A percentile compares a stretch with the other conserved stretches of the same genome.
phyloP scores from a whole-genome alignment of 345 rosid species.

The Populus tremula region DNA sequence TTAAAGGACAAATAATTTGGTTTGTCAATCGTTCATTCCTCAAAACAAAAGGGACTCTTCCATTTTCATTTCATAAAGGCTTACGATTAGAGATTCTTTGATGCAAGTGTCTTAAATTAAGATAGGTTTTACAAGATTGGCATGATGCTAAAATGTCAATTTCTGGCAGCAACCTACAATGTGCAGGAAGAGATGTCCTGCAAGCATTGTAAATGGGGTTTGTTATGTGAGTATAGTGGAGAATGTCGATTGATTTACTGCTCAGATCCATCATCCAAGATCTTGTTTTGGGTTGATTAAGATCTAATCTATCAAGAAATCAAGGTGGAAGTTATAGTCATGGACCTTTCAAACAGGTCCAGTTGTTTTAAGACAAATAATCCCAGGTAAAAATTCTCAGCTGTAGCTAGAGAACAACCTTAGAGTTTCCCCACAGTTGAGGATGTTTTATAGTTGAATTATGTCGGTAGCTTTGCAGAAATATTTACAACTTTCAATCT shows the following conservation, averaged over 20 bases:
- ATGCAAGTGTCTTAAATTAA: not conserved
- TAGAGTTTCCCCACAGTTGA: not conserved
- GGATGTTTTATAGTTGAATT: too few species aligned
- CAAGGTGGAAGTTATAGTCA: not conserved
- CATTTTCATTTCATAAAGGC: not conserved
- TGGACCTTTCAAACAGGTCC: not conserved
- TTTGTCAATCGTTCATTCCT: not conserved
- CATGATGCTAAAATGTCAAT: not conserved
- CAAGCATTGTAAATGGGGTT: not conserved
- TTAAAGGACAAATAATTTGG: not conserved
- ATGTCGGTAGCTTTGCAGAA: too few species aligned
- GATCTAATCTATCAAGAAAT: not conserved
- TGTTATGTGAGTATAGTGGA: too few species aligned
- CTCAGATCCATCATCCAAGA: not conserved
- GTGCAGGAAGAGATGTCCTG: not conserved
- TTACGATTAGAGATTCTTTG: constrained; percentile 6
- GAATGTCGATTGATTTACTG: not conserved
- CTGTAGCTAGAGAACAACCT: not conserved
- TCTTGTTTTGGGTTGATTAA: not conserved
- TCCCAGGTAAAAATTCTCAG: not conserved
- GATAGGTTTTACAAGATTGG: not conserved
- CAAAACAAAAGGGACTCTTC: not conserved
- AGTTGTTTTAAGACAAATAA: too few species aligned
- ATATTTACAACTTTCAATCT: too few species aligned
- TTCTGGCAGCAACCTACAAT: not conserved